Evolutionary conservation across 2,329 filamentous ascomycete species (phyloP).

Genomic region (Daldinia sp.): DNA sequence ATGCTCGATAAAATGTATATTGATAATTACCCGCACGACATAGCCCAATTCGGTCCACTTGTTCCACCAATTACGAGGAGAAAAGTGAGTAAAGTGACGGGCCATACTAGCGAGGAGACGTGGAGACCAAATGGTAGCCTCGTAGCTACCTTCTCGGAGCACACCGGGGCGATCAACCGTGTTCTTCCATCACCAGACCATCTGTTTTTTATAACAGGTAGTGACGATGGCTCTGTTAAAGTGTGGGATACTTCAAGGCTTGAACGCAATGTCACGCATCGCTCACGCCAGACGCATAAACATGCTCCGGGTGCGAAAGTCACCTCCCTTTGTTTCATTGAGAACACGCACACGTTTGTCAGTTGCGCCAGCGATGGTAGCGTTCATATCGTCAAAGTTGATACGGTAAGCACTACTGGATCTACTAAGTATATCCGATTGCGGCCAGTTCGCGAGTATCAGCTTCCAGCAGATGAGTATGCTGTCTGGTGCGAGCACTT

Average conservation of each 20-base stretch:
- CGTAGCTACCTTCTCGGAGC: constrained; percentile 89
- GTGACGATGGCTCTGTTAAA: constrained; percentile 89
- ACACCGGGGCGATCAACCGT: constrained; percentile 81
- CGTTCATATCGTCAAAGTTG: constrained; percentile 88
- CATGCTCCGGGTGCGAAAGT: constrained; percentile 77
- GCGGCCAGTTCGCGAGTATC: constrained; percentile 78
- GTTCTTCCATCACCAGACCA: constrained; percentile 88
- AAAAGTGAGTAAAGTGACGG: constrained; percentile 59
- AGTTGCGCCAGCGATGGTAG: constrained; percentile 90
- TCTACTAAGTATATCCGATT: constrained; percentile 81
- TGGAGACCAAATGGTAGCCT: constrained; percentile 88
- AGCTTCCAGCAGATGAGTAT: constrained; percentile 76
- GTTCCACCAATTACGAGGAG: constrained; percentile 73
- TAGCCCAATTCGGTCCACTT: constrained; percentile 78
- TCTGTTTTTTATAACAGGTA: constrained; percentile 91
- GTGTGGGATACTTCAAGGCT: constrained; percentile 92
- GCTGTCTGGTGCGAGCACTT: constrained; percentile 94
- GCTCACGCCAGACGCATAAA: constrained; percentile 84
- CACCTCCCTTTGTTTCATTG: constrained; percentile 86
- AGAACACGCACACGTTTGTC: constrained; percentile 92
- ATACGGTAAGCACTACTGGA: constrained; percentile 55
- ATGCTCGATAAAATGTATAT: constrained; percentile 87
- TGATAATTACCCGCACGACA: constrained; percentile 72
- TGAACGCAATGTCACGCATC: constrained; percentile 88
- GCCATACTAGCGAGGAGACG: constrained; percentile 63